Percentiles rank a stretch among this genome's conserved stretches.
Conservation (phyloP, 1,284 basidiomycete genomes). For the Apiotrichum laibachii region DNA sequence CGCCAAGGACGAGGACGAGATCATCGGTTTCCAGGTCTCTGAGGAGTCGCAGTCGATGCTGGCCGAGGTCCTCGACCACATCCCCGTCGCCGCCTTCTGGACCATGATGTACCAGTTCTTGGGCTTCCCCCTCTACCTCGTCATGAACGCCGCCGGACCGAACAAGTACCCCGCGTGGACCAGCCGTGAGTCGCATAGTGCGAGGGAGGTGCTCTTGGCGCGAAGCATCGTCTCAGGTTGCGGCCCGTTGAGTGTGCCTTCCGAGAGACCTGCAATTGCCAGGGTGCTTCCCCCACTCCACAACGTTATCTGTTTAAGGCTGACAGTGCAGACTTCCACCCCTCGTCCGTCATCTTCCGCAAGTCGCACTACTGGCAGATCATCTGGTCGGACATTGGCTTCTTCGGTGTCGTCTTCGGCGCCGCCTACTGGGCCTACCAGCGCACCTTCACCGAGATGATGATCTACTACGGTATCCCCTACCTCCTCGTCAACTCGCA, state of each 20-base stretch:
- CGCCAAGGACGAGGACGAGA: slow-evolving; percentile 61
- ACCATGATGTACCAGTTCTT: slow-evolving; percentile 72
- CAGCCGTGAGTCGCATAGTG: slow-evolving; percentile 57
- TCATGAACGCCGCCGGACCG: slow-evolving; percentile 85
- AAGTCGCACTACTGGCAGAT: slow-evolving; percentile 77
- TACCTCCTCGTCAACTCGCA: slow-evolving; percentile 86
- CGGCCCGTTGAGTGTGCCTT: neutral
- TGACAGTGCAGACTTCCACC: slow-evolving; percentile 59
- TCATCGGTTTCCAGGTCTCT: slow-evolving; percentile 62
- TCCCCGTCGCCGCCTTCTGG: slow-evolving; percentile 71
- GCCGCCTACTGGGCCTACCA: slow-evolving; percentile 62
- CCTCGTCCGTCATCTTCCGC: slow-evolving; percentile 76
- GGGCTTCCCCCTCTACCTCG: slow-evolving; percentile 81
- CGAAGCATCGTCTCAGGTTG: neutral
- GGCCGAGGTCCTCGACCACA: slow-evolving; percentile 86
- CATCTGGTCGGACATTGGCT: slow-evolving; percentile 78
- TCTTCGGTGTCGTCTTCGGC: slow-evolving; percentile 67
- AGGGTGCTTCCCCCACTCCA: neutral
- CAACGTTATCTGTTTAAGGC: neutral
- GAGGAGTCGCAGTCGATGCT: slow-evolving; percentile 71
- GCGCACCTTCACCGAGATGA: slow-evolving; percentile 73
- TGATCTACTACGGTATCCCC: slow-evolving; percentile 79
- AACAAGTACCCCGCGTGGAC: slow-evolving; percentile 72
- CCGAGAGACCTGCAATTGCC: neutral
- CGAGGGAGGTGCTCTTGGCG: neutral